Conservation (phyloP, 2,329 filamentous ascomycete species). For the Cercospora citrullina region DNA sequence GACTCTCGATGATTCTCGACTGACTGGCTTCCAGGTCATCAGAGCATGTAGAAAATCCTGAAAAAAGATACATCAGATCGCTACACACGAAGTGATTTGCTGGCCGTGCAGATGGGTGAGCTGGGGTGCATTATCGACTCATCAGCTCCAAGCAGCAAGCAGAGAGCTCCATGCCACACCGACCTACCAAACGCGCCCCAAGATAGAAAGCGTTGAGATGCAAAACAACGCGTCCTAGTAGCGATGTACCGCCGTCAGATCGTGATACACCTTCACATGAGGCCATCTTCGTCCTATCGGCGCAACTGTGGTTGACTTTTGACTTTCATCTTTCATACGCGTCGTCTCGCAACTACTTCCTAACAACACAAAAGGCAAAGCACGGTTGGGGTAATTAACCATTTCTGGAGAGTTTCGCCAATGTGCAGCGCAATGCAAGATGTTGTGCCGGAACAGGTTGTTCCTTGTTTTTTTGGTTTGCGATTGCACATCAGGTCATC, state of each 20-base stretch:
- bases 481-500: neutral
- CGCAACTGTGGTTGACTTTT: neutral
- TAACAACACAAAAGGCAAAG: neutral
- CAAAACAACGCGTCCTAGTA: neutral
- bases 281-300: neutral
- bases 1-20: constrained; percentile 1
- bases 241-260: neutral
- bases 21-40: neutral
- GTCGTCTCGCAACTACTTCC: neutral
- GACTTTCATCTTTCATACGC: neutral
- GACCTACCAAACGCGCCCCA: neutral
- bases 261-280: neutral
- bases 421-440: neutral
- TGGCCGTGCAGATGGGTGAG: neutral
- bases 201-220: neutral
- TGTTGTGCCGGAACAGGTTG: neutral
- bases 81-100: neutral
- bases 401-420: neutral
- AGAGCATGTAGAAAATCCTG: neutral
- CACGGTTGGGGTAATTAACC: neutral
- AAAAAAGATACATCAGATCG: neutral
- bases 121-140: neutral
- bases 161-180: neutral
- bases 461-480: neutral
- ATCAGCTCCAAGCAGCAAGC: neutral